Base-by-base conservation (phyloP, 2,329 filamentous ascomycete genomes). In the Emergomyces orientalis region DNA sequence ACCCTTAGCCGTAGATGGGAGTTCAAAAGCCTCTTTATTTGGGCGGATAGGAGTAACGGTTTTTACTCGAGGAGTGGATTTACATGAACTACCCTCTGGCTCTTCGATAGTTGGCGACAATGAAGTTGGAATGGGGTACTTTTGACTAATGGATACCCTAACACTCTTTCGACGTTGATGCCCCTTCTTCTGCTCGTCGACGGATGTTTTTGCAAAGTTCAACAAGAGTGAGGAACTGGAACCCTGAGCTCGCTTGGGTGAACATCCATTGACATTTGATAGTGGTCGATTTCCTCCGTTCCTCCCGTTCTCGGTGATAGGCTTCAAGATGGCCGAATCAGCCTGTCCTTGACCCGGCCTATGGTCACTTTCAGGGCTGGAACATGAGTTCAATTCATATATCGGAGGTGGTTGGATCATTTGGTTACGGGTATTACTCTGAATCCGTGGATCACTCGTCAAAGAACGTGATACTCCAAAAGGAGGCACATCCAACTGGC, bases 161-260 rank as follows among this genome's bases (percentile, higher is more conserved):
- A 79, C 74, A 61, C 75, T 78, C 56, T 78, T 78, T 47, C 78
- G 76, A 45, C 76, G 73, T 58, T 71, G 70, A 63, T 79, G 76
- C 14, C 75, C 74, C 61, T 74, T 76, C 19, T 45, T 52, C 8
- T 30, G 8, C 7, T 39, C 22, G 8, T 43, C 22, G 14, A 39
- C n/a, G 30, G 56, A 30, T n/a, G 39, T 11, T 32, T 45, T 45
- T 13, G 14, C 27, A 14, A 14, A 14, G 22, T 19, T 30, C 32
- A 39, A 30, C 27, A 25, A 6, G 25, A 14, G 22, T n/a, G 37
- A 32, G 1, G 56, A 32, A 39, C 22, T n/a, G 25, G 25, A 11
- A n/a, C 37, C 22, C 32, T 32, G 56, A 32, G 41, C 17, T 30
- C 56, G n/a, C 3, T 55, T 61, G 22, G 59, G n/a, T n/a, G 37